These are phyloP conservation scores for Salvia splendens DNA, from an alignment of 257 asterid species.

Conservation along the genomic window DNA sequence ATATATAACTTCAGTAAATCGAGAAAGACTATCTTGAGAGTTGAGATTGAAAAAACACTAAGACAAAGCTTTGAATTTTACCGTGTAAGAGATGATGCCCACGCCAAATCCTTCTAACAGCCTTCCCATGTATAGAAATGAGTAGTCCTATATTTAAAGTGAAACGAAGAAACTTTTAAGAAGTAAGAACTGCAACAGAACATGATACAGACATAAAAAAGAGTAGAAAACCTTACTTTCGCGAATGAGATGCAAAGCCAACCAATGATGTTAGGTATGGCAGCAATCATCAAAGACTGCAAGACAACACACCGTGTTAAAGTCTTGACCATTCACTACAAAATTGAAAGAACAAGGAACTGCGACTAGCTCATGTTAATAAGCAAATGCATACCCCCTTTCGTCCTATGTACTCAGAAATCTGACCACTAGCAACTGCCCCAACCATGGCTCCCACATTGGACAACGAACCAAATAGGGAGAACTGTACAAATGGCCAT, in stretches of 20 bases:
- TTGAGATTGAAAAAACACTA: conserved; percentile 15
- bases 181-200: background rate
- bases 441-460: conserved; percentile 99
- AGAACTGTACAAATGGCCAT: conserved; percentile 55
- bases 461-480: conserved; percentile 77
- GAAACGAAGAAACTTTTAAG: background rate
- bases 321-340: background rate
- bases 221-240: conserved; percentile 50
- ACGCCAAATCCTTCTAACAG: conserved; percentile 96
- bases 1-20: conserved; percentile 3
- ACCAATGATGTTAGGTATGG: conserved; percentile 91
- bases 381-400: conserved; percentile 41
- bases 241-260: conserved; percentile 93
- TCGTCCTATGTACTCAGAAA: conserved; percentile 89
- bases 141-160: conserved; percentile 50
- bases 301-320: conserved; percentile 29
- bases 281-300: conserved; percentile 88
- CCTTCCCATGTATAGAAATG: conserved; percentile 97
- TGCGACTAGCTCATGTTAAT: conserved; percentile 3
- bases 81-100: conserved; percentile 87
- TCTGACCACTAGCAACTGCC: conserved; percentile 94
- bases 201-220: background rate
- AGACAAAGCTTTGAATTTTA: conserved; percentile 32
- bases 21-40: background rate
- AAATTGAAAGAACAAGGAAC: background rate